phyloP scores from a whole-genome alignment of 2,329 filamentous ascomycete species.

The Colletotrichum limetticola region DNA sequence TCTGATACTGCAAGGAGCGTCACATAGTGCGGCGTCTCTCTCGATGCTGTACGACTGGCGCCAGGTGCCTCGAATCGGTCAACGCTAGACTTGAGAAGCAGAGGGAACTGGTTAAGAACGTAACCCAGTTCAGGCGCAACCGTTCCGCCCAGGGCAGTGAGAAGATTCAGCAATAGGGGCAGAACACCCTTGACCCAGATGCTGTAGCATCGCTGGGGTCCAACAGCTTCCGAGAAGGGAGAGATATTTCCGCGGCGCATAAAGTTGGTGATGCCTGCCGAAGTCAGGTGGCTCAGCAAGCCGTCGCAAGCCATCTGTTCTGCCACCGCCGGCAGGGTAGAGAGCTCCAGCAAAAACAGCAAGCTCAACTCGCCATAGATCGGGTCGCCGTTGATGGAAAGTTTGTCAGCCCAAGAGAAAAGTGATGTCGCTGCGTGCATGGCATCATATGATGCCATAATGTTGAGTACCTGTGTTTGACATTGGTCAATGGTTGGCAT shows the following conservation, averaged over 20 bases:
- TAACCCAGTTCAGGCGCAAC: slow-evolving; percentile 86
- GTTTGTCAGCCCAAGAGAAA: slow-evolving; percentile 92
- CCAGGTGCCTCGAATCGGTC: slow-evolving; percentile 75
- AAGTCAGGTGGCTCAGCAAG: slow-evolving; percentile 80
- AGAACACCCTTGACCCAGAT: slow-evolving; percentile 93
- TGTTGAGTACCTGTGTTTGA: slow-evolving; percentile 76
- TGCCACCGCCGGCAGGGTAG: slow-evolving; percentile 81
- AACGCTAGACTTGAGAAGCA: slow-evolving; percentile 78
- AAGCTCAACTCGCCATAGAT: slow-evolving; percentile 94
- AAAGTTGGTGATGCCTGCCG: slow-evolving; percentile 81
- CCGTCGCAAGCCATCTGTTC: slow-evolving; percentile 92
- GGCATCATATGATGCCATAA: slow-evolving; percentile 76
- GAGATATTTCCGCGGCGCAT: slow-evolving; percentile 78
- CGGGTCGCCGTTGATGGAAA: slow-evolving; percentile 82
- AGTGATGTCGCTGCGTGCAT: slow-evolving; percentile 85
- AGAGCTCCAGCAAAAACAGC: slow-evolving; percentile 88
- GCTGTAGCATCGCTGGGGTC: slow-evolving; percentile 79
- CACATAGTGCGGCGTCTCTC: slow-evolving; percentile 69
- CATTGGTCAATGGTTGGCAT: slow-evolving; percentile 80
- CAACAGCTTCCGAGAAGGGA: slow-evolving; percentile 79
- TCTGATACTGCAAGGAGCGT: slow-evolving; percentile 81
- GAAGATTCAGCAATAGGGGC: slow-evolving; percentile 87
- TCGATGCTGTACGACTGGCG: slow-evolving; percentile 61
- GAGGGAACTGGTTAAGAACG: slow-evolving; percentile 90
- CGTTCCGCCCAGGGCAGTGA: slow-evolving; percentile 82